Base-by-base conservation (phyloP, 78 protist genomes). In the Bodo saltans region DNA sequence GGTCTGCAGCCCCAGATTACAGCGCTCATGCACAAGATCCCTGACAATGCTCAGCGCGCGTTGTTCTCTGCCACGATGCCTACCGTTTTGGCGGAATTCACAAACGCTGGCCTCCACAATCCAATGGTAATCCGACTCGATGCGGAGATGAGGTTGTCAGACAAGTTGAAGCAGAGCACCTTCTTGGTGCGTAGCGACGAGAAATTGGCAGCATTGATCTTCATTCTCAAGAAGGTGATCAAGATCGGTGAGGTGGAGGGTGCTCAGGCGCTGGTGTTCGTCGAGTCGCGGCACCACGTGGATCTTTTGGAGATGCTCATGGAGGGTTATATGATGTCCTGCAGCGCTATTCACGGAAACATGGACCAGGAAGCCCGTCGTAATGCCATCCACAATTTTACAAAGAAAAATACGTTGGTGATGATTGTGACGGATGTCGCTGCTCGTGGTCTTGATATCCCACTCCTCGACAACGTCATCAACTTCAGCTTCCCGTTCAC, bases 391-490 rank as follows among this genome's bases (percentile, higher is more conserved):
- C 97, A 87, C 70, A 78, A 74, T 53, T 97, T 97, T 72, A 79
- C 95, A 34, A 35, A 68, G 4, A 42, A 79, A 0, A 42, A 83
- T 75, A 34, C 85, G 26, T 72, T 41, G 35, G 52, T 95, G 0
- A 79, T 98, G 41, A 34, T 98, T 4, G 99, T 97, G 60, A 98
- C 99, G 21, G 99, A 98, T 86, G 92, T 98, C 1, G 99, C 99
- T 0, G 99, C 99, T 0, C 96, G 99, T 34, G 99, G 99, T 72
- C 85, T 97, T 28, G 99, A 98, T 85, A 92, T 98, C 72, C 99
- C 99, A 23, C 68, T 94, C 34, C 90, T 99, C 29, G 99, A 99
- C 85, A 88, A 92, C 70, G 99, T 98, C 1, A 91, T 99, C 86
- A 96, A 97, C 94, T 97, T 84, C 79, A 98, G 97, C 84, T 98